phyloP scores from a whole-genome alignment of 257 asterid genomes.

The Verbena officinalis region DNA sequence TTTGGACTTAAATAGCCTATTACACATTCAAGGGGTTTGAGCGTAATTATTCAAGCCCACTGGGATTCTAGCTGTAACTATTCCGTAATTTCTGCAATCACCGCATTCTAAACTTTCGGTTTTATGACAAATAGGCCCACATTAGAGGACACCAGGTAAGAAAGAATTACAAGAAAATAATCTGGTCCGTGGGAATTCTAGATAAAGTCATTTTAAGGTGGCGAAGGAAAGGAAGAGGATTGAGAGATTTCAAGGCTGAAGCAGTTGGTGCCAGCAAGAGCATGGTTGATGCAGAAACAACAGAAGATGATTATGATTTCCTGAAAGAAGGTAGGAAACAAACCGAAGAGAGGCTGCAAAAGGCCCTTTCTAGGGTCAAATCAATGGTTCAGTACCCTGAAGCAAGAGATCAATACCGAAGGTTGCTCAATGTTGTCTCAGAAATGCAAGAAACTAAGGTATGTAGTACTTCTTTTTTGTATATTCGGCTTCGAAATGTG shows the following conservation, averaged over 20 bases:
- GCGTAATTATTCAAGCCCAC: no score
- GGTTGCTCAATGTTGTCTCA: conserved; percentile 86
- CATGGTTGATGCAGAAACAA: conserved; percentile 41
- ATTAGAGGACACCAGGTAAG: conserved; percentile 97
- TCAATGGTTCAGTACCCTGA: conserved; percentile 97
- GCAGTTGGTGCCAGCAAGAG: conserved; percentile 49
- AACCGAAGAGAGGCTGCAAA: conserved; percentile 74
- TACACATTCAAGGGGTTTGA: no score
- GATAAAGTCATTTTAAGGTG: conserved; percentile 86
- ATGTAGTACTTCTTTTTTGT: background rate
- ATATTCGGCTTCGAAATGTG: conserved; percentile 4
- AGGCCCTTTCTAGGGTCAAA: conserved; percentile 87
- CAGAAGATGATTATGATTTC: conserved; percentile 87
- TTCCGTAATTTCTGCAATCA: background rate
- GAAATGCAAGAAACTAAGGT: conserved; percentile 87
- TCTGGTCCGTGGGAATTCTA: conserved; percentile 91
- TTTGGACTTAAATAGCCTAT: no score
- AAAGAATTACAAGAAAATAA: conserved; percentile 75
- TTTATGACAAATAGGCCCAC: conserved; percentile 67
- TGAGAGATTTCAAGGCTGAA: conserved; percentile 77
- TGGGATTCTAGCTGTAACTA: no score
- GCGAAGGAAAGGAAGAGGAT: conserved; percentile 90
- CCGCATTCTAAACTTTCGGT: conserved; percentile 33
- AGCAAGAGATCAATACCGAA: conserved; percentile 88
- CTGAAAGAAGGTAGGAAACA: conserved; percentile 86